phyloP scores from a whole-genome alignment of 2,329 filamentous ascomycete species.

The Trichoderma polysporum region DNA sequence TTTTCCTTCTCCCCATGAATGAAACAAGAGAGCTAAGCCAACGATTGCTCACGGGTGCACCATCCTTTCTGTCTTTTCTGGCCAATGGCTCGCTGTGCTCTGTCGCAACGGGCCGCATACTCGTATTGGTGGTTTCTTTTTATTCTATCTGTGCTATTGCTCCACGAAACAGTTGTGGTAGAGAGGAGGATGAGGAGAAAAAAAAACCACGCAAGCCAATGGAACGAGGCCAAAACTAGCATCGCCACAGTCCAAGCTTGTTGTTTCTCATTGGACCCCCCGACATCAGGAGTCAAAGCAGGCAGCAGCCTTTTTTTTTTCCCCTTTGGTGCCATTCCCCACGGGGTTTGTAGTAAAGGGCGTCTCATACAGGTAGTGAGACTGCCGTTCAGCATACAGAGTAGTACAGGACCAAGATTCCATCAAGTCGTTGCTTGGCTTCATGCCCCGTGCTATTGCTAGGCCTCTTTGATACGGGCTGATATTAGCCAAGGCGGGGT shows the following conservation, averaged over 20 bases:
- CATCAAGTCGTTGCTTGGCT: neutral
- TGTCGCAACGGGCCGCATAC: neutral
- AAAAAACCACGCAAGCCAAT: slow-evolving; percentile 5
- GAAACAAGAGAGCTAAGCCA: slow-evolving; percentile 3
- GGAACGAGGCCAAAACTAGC: neutral
- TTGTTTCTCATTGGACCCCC: neutral
- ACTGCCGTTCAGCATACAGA: neutral
- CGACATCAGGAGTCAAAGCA: slow-evolving; percentile 1
- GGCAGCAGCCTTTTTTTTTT: slow-evolving; percentile 13
- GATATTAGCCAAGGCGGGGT: neutral
- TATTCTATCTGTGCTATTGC: neutral
- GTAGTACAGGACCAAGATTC: neutral
- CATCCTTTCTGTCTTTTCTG: slow-evolving; percentile 2
- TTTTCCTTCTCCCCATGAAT: neutral
- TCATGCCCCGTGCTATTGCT: neutral
- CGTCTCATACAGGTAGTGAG: neutral
- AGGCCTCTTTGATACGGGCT: neutral
- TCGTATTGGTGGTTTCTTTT: neutral
- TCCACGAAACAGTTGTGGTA: neutral
- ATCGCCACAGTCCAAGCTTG: slow-evolving; percentile 11
- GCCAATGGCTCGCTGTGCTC: slow-evolving; percentile 9
- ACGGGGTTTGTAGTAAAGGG: neutral
- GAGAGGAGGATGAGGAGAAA: neutral
- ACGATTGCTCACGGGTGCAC: slow-evolving; percentile 18
- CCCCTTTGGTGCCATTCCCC: neutral